Evolutionary conservation across 257 asterid species (phyloP).

Genomic region (Asclepias syriaca): DNA sequence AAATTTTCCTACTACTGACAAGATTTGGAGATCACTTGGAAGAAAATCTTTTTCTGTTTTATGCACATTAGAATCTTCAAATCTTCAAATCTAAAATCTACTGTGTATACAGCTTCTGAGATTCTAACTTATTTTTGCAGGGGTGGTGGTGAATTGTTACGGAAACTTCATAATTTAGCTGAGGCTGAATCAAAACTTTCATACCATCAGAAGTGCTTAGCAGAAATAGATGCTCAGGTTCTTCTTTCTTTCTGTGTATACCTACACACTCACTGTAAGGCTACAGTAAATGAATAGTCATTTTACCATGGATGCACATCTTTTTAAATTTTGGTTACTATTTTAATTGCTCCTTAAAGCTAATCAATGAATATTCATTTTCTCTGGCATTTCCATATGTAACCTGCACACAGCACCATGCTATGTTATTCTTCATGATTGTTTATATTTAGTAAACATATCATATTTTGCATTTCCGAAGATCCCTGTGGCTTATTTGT

Average conservation of each 20-base stretch:
- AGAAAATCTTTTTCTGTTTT: neutral
- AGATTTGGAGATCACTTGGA: neutral
- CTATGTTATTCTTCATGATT: neutral
- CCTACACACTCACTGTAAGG: neutral
- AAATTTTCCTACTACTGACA: slow-evolving; percentile 4
- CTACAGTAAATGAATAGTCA: neutral
- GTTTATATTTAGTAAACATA: neutral
- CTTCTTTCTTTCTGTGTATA: slow-evolving; percentile 6
- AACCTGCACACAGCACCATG: neutral
- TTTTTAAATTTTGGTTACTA: neutral
- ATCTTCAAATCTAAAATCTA: neutral
- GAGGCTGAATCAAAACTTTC: slow-evolving; percentile 67
- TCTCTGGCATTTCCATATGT: neutral
- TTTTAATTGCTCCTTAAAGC: neutral
- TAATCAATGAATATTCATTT: neutral
- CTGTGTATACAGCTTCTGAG: slow-evolving; percentile 18
- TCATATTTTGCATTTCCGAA: neutral
- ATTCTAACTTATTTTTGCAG: slow-evolving; percentile 39
- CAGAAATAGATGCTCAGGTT: slow-evolving; percentile 79
- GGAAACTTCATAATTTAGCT: slow-evolving; percentile 77
- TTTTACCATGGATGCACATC: neutral
- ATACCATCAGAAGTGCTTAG: slow-evolving; percentile 53
- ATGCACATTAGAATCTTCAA: neutral
- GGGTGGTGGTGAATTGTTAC: slow-evolving; percentile 89
- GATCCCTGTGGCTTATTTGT: neutral